phyloP scores from a whole-genome alignment of 2,329 filamentous ascomycete species.

The Metarhizium album region DNA sequence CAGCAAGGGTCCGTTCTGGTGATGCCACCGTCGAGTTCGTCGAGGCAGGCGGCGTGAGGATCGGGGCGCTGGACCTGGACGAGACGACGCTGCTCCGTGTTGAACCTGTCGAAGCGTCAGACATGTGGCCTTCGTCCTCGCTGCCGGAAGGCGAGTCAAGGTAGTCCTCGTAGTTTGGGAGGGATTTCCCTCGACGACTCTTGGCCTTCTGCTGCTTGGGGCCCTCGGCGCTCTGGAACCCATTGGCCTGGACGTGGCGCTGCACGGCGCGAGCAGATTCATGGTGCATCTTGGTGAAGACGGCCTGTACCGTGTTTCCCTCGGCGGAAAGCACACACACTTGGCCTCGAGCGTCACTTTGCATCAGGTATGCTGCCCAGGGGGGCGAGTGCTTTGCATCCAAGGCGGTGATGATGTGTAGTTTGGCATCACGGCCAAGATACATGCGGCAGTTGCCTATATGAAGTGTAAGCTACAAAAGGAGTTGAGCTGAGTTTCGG shows the following conservation, averaged over 20 bases:
- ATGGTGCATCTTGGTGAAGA: constrained; percentile 25
- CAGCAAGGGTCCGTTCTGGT: neutral
- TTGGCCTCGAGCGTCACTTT: constrained; percentile 15
- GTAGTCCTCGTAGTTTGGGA: no score
- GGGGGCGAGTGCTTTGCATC: constrained; percentile 8
- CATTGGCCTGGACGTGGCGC: constrained; percentile 19
- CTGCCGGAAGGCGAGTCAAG: neutral
- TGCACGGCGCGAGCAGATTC: constrained; percentile 28
- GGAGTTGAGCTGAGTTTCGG: no score
- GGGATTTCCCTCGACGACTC: neutral
- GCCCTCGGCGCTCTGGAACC: constrained; percentile 17
- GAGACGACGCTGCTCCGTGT: neutral
- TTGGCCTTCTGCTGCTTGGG: neutral
- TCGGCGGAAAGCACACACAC: constrained; percentile 15
- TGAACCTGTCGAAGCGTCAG: neutral
- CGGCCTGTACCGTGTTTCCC: constrained; percentile 13
- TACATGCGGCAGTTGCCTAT: constrained; percentile 19
- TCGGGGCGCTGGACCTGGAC: no score
- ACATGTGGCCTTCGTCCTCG: neutral
- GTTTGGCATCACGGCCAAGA: constrained; percentile 12
- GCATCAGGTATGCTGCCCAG: constrained; percentile 17
- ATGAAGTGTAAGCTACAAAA: neutral
- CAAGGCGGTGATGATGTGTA: constrained; percentile 16
- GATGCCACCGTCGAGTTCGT: neutral
- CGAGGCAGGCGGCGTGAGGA: neutral